Percentiles rank a stretch among this genome's conserved stretches.
Conservation (phyloP, 164 flowering plant species). For the Sedum album region DNA sequence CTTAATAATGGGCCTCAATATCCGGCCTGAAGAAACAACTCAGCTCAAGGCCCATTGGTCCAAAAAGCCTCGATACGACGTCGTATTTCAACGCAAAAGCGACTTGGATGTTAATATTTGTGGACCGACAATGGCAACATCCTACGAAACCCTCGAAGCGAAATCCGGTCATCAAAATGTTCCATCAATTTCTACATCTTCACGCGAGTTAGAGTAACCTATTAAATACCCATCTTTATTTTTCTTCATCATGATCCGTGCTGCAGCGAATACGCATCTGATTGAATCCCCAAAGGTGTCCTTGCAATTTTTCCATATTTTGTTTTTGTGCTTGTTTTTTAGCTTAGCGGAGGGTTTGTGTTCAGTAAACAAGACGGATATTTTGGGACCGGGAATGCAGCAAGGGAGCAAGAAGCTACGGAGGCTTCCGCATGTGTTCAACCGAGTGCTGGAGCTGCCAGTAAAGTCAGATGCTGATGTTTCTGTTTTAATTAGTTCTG, state of each 20-base stretch:
- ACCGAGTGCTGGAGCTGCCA: conserved; percentile 66
- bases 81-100: neutral
- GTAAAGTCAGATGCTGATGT: conserved; percentile 70
- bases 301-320: neutral
- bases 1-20: neutral
- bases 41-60: neutral
- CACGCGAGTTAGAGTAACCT: neutral
- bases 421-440: conserved; percentile 70
- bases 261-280: neutral
- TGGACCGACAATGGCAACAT: neutral
- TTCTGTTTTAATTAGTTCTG: conserved; percentile 40
- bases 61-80: neutral
- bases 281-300: neutral
- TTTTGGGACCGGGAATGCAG: neutral
- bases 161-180: neutral
- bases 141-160: neutral
- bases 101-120: neutral
- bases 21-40: neutral
- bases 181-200: neutral
- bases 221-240: neutral
- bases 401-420: conserved; percentile 45
- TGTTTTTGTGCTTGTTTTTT: neutral
- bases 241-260: neutral
- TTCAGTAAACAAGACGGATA: neutral
- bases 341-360: neutral